Evolutionary conservation across 805 yeast genomes (phyloP).

Genomic region (Lachancea sp.): DNA sequence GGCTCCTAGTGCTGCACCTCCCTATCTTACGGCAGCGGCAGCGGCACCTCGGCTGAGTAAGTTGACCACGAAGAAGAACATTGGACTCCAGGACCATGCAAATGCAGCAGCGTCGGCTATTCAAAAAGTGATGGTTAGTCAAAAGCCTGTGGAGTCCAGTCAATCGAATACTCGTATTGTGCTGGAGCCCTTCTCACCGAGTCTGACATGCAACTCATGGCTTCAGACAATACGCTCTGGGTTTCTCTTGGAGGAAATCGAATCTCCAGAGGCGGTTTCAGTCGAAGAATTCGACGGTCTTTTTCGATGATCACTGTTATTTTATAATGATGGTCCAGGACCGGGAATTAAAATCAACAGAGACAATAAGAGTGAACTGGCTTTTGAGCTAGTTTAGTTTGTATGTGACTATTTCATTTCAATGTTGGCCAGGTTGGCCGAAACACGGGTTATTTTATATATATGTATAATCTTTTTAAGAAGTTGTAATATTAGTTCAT

Average conservation of each 20-base stretch:
- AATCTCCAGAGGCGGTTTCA: constrained; percentile 70
- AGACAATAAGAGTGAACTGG: not conserved
- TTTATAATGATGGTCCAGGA: not conserved
- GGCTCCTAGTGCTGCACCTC: constrained; percentile 1
- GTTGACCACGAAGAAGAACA: constrained; percentile 30
- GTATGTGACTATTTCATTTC: constrained; percentile 1
- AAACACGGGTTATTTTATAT: not conserved
- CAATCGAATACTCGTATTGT: not conserved
- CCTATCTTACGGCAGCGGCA: constrained; percentile 65
- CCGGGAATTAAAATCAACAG: not conserved
- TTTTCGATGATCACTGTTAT: too few relatives aligned
- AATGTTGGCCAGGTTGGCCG: constrained; percentile 1
- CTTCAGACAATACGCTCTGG: constrained; percentile 68
- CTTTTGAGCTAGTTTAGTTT: not conserved
- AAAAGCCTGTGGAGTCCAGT: constrained; percentile 23
- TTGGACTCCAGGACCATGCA: constrained; percentile 43
- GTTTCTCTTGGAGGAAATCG: constrained; percentile 69
- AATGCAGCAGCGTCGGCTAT: constrained; percentile 73
- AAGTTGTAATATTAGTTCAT: constrained; percentile 3
- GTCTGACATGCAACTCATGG: constrained; percentile 39
- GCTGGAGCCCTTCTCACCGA: not conserved
- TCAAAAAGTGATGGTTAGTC: constrained; percentile 34
- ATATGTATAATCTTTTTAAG: not conserved
- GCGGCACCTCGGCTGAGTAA: constrained; percentile 78
- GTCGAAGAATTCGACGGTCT: constrained; percentile 59